Base-by-base conservation (phyloP, 331 rosid genomes). In the Pyracantha coccinea region DNA sequence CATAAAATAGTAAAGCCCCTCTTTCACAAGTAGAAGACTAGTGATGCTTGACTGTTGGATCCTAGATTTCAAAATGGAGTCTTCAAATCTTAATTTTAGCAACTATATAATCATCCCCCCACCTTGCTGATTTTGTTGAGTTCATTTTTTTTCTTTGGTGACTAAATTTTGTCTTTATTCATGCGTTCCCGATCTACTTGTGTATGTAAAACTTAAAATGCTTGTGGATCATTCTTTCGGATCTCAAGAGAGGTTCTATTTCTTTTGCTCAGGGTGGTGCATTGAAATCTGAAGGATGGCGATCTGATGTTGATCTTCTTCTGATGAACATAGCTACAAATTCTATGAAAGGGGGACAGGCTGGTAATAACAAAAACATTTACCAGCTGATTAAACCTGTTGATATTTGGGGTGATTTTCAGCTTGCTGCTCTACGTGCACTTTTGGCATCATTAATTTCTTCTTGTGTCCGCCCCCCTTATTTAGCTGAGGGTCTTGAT, bases 391-490 rank as follows among this genome's bases (percentile, higher is more conserved):
- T 41, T 63, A 89, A 79, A 70, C 75, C 78, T 68, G 69, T 80
- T 80, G 86, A 78, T 72, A 78, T 76, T 27, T 24, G 69, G 76
- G 76, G 79, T 55, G 90, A 90, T 84, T 75, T 92, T 72, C 97
- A 89, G 86, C 87, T 94, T 79, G 93, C 92, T 47, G 88, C 94
- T 70, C 74, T 92, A 32, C 89, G 84, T 65, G 90, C 91, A 24
- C 91, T 94, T 70, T 83, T 86, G 85, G 92, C 92, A 31, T 92
- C 97, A 38, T 86, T 94, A 60, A 87, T 90, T 60, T 94, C 97
- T 9, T 85, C 82, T 52, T 84, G 21, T 70, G 74, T 69, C 7
- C 85, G 86, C 28, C 85, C 97, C 57, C 89, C 90, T 35, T 81
- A 83, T 86, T 80, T 94, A 71, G 79, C 91, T 59, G 90, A 85